Evolutionary conservation across 1,284 basidiomycete species (phyloP).

Genomic region (Irpex sp.): DNA sequence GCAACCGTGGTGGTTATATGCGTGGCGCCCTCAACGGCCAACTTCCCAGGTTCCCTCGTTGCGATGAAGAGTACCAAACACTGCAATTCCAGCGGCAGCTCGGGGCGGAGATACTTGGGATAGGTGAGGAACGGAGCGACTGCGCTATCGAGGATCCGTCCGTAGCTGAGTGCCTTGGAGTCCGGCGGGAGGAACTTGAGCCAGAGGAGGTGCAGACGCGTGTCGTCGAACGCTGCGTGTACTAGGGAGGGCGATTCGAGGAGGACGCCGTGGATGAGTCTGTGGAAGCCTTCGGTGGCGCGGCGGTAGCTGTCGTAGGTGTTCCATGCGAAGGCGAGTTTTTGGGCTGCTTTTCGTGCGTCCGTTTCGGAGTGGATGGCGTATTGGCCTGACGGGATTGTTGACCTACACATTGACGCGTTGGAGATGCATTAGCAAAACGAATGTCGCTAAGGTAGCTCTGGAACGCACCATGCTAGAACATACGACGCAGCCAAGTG

Average conservation of each 20-base stretch:
- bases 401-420: no score
- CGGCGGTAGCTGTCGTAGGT: not conserved
- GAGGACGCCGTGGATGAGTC: slow-evolving; percentile 1
- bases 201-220: slow-evolving; percentile 5
- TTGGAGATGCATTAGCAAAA: not conserved
- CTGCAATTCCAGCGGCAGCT: not conserved
- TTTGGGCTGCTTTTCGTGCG: not conserved
- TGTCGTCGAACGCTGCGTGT: slow-evolving; percentile 6
- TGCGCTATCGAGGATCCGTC: not conserved
- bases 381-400: not conserved
- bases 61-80: not conserved
- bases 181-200: not conserved
- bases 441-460: no score
- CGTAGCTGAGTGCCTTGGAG: not conserved
- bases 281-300: not conserved
- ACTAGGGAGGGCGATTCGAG: not conserved
- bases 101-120: not conserved
- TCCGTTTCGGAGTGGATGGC: not conserved
- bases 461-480: not conserved
- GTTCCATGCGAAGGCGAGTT: not conserved
- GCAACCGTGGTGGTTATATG: not conserved
- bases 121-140: not conserved
- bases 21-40: not conserved
- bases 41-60: not conserved
- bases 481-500: not conserved